phyloP scores from a whole-genome alignment of 768 basidiomycete species.

The Mycena maculata region DNA sequence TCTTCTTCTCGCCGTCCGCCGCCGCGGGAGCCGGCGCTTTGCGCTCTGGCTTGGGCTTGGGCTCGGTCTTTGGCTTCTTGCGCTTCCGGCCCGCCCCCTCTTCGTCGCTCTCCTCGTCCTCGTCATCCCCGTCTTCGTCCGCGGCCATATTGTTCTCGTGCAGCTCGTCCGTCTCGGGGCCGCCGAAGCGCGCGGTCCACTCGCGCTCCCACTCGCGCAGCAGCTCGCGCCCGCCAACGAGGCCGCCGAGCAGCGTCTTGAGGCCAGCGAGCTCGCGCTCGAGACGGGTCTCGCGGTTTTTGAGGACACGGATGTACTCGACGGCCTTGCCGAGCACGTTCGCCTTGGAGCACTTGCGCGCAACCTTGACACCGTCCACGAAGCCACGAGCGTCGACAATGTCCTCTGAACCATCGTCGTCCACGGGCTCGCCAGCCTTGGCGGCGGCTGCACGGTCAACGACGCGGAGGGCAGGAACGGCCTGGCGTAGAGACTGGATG shows the following conservation, averaged over 20 bases:
- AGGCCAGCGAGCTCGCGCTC: slow-evolving; percentile 82
- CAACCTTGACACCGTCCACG: slow-evolving; percentile 93
- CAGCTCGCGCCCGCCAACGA: slow-evolving; percentile 80
- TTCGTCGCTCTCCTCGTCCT: slow-evolving; percentile 64
- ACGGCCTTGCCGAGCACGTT: slow-evolving; percentile 91
- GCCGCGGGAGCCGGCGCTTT: slow-evolving; percentile 43
- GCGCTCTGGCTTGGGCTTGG: slow-evolving; percentile 60
- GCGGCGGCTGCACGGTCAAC: slow-evolving; percentile 50
- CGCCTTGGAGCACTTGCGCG: slow-evolving; percentile 91
- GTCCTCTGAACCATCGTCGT: slow-evolving; percentile 57
- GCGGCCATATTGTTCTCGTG: slow-evolving; percentile 65
- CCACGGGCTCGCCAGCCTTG: slow-evolving; percentile 45
- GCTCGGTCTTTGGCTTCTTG: slow-evolving; percentile 71
- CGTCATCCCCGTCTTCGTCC: slow-evolving; percentile 68
- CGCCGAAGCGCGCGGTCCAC: slow-evolving; percentile 81
- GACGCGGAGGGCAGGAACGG: slow-evolving; percentile 86
- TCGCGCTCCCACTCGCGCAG: slow-evolving; percentile 81
- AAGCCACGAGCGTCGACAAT: slow-evolving; percentile 86
- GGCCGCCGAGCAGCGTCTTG: slow-evolving; percentile 72
- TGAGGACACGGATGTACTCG: slow-evolving; percentile 91
- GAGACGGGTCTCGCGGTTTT: slow-evolving; percentile 78
- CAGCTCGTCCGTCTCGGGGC: slow-evolving; percentile 78
- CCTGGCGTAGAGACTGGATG: slow-evolving; percentile 81
- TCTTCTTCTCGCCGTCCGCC: slow-evolving; percentile 73
- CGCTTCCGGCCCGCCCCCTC: slow-evolving; percentile 62